Evolutionary conservation across 31 red algal genomes (phyloP), one percentile per base, ranked within the genome.

Genomic region (Asparagopsis taxiformis): DNA sequence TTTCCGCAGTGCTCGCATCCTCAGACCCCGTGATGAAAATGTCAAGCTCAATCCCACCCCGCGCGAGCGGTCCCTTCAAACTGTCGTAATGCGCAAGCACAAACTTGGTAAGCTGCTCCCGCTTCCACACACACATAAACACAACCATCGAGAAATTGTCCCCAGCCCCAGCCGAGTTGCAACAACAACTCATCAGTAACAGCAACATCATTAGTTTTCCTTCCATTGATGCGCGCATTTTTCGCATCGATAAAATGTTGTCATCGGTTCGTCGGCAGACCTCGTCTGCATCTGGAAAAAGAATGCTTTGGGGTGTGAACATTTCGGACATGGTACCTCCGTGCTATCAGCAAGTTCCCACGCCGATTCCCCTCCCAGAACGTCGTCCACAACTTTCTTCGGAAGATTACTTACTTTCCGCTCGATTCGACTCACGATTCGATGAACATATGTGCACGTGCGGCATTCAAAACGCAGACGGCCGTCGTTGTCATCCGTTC

Each of bases 241-340:
- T 0, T 44, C 55, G 59, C 95, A 98, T 30, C 91, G 85, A 65
- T 91, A 94, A 55, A 98, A 98, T 0, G 88, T 94, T 1, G 91
- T 91, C 91, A 91, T 91, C 9, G 91, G 91, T 61, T 98, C 95
- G 75, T 98, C 95, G 8, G 95, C 95, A 38, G 80, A 88, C 31
- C 95, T 80, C 0, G 95, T 98, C 56, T 98, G 95, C 87, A 98
- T 88, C 38, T 98, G 91, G 83, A 91, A 94, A 56, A 87, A 98
- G 62, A 78, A 91, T 16, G 93, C 93, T 20, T 64, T 77, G 56
- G 31, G 52, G 37, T 78, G 77, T 17, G 66, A 62, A 55, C 93
- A 97, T 72, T 80, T 86, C 34, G 87, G 87, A 43, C 91, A 94
- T 8, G 59, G 17, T n/a, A 72, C 44, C 21, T 88, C 31, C 1